Evolutionary conservation across 1,284 basidiomycete genomes (phyloP), one percentile per base, ranked within the genome.

Genomic region (Caloboletus firmus): DNA sequence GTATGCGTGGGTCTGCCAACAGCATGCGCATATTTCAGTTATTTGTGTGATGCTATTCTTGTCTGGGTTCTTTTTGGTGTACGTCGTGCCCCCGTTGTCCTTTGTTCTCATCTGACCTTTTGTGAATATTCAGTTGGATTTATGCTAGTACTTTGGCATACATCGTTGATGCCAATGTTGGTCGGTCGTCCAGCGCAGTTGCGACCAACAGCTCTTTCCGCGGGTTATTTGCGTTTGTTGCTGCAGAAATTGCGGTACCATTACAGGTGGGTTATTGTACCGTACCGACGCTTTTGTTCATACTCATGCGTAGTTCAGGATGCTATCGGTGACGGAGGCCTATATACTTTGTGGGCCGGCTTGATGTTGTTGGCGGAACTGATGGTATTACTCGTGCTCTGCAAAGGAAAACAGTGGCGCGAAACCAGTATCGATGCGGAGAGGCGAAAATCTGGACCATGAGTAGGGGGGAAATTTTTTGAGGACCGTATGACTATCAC

Each of bases 1-100:
- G 0, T 92, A 91, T 64, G 93, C 83, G 1, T 95, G 93, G 93
- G 78, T 87, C 8, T 83, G 82, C 45, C 72, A 91, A 54, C 67
- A 83, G 50, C 83, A 81, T 34, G 76, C 84, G 4, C 79, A 89
- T 63, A 74, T 93, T 40, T 79, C 83, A 6, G 85, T 77, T 0
- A 72, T 89, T 15, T 86, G 84, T 58, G 76, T 83, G 2, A 79
- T 84, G 66, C 73, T 90, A 3, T 89, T 89, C 69, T 63, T 81
- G 37, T 73, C 75, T 17, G 91, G 91, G 4, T 87, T 93, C 64
- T 79, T 84, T 55, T 77, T 82, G 4, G 83, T 91, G 87, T 90
- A 59, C 61, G 82, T 70, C 9, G 26, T 40, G n/a, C 26, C 11
- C 5, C n/a, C 28, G 6, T 31, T 26, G 12, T 34, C 26, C 28